Base-by-base conservation (phyloP, 805 yeast species). In the Jamesozyma jinghongensis region DNA sequence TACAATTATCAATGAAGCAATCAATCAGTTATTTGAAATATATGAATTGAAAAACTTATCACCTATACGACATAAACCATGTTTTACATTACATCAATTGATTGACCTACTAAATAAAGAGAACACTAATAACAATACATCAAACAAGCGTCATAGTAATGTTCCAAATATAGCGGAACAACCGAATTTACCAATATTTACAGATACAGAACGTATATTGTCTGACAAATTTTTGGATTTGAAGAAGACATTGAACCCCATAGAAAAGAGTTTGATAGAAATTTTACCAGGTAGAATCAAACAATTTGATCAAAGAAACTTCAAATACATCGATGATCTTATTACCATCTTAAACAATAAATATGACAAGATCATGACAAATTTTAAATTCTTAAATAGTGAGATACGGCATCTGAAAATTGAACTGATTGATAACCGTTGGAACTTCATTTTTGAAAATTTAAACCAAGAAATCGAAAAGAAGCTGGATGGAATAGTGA, bases 381-480 rank as follows among this genome's bases (percentile, higher is more conserved):
- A 68, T 43, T 69, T 73, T 60, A 55, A 64, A 16, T 58, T 62
- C 40, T 56, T 79, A 36, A 61, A 63, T 8, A 49, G 51, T 10
- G 74, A 72, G 38, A 46, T 75, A 12, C 53, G 54, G 3, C 59
- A 54, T 5, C 59, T 79, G 44, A 71, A 71, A 48, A 45, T 42
- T 3, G 75, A 73, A 32, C 48, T 72, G 22, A 65, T 80, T 3
- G 79, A 76, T 43, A 54, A 62, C 22, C 68, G 76, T 52, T 80
- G 85, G 85, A 60, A 65, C 46, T 69, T 69, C 19, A 62, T 78
- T 2, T 77, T 79, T 45, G 60, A 61, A 20, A 70, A 65, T 43
- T 53, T 79, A 39, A 62, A 74, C 34, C 54, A 62, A 3, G 75
- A 75, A 45, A 52, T 70, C 3, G 50, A 55, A 1, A 57, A 45